Evolutionary conservation across 2,329 filamentous ascomycete species (phyloP).

Genomic region (Monosporascus sp.): DNA sequence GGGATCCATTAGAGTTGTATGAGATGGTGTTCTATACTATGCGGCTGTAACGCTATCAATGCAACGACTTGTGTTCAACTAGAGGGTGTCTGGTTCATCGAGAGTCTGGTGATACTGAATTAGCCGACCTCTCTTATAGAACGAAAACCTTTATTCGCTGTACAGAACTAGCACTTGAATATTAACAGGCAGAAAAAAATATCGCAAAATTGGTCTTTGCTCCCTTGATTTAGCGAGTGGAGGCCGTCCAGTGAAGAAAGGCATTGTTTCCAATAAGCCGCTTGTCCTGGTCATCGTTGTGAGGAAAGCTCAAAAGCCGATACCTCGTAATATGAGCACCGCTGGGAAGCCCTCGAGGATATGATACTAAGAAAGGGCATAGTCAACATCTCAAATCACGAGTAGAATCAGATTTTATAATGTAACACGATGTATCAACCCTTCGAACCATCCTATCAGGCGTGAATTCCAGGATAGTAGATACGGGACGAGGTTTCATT

Average conservation of each 20-base stretch:
- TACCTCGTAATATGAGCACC: too few relatives aligned
- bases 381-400: background rate
- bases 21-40: background rate
- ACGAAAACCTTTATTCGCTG: background rate
- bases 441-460: constrained; percentile 81
- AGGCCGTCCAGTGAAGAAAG: background rate
- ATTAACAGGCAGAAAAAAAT: background rate
- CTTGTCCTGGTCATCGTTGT: too few relatives aligned
- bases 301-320: too few relatives aligned
- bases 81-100: too few relatives aligned
- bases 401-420: background rate
- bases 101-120: too few relatives aligned
- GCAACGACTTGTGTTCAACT: too few relatives aligned
- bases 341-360: background rate
- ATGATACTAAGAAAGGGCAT: background rate
- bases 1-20: background rate
- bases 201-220: background rate
- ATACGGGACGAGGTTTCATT: constrained; percentile 63
- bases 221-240: background rate
- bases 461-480: constrained; percentile 74
- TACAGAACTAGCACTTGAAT: background rate
- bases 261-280: background rate
- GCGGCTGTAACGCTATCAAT: background rate
- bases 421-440: constrained; percentile 56
- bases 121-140: background rate